Base-by-base conservation (phyloP, 1,284 basidiomycete genomes). In the Hemileia vastatrix region DNA sequence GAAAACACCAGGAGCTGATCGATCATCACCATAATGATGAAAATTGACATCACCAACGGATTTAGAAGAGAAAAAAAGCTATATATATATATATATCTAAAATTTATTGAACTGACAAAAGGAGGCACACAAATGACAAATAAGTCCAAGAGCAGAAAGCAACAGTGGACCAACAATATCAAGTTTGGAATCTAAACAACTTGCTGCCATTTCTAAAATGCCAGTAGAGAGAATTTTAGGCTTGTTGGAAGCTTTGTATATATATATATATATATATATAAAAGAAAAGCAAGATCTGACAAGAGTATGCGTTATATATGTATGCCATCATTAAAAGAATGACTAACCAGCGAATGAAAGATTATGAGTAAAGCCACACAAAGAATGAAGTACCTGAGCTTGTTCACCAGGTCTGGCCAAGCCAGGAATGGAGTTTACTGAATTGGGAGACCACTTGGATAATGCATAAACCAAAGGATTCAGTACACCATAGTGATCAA, bases 61-160 rank as follows among this genome's bases (percentile, higher is more conserved):
- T n/a, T n/a, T n/a, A n/a, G n/a, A n/a, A n/a, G n/a, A n/a, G n/a
- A n/a, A n/a, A n/a, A n/a, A n/a, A n/a, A n/a, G n/a, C n/a, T n/a
- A n/a, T n/a, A n/a, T n/a, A n/a, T n/a, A n/a, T n/a, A n/a, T n/a
- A n/a, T n/a, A n/a, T n/a, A n/a, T n/a, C n/a, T n/a, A n/a, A n/a
- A n/a, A n/a, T n/a, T n/a, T n/a, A n/a, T n/a, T n/a, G n/a, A n/a
- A n/a, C n/a, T n/a, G n/a, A n/a, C n/a, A n/a, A n/a, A n/a, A n/a
- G n/a, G n/a, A n/a, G n/a, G n/a, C n/a, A 40, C 60, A 63, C 9
- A 63, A 36, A 56, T 63, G 60, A n/a, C 60, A 54, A 11, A 63
- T 45, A 11, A 63, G 52, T 18, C 51, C 60, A 15, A 54, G 45
- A 3, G 60, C 47, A 11, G 45, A 49, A 11, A 18, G 47, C 36